These are phyloP conservation scores for Glycyrrhiza uralensis DNA, from an alignment of 306 rosid genomes.

Conservation along the genomic window DNA sequence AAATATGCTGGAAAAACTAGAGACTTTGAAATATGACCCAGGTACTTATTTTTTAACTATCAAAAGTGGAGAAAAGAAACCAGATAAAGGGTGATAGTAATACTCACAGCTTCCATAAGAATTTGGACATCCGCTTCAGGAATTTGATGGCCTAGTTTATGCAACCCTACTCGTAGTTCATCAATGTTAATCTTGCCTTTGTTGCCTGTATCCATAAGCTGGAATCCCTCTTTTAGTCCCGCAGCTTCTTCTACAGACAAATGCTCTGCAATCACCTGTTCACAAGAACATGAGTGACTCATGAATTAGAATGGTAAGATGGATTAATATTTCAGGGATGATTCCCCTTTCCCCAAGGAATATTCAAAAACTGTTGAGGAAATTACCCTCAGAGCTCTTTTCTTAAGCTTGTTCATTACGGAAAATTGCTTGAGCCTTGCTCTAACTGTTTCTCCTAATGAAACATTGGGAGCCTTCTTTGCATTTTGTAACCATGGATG, in stretches of 20 bases:
- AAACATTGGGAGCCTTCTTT: constrained; percentile 90
- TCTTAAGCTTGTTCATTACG: constrained; percentile 98
- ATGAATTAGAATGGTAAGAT: background rate
- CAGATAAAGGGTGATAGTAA: constrained; percentile 8
- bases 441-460: constrained; percentile 87
- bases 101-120: constrained; percentile 95
- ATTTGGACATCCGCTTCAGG: constrained; percentile 70
- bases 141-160: constrained; percentile 79
- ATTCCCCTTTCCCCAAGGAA: constrained; percentile 9
- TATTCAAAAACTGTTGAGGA: constrained; percentile 19
- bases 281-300: background rate
- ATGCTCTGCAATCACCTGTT: constrained; percentile 94
- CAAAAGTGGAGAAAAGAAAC: background rate
- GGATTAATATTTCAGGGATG: background rate
- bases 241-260: constrained; percentile 92
- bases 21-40: background rate
- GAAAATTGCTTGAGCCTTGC: constrained; percentile 96
- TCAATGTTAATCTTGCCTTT: constrained; percentile 76
- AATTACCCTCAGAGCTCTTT: constrained; percentile 88
- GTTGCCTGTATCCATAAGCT: constrained; percentile 66
- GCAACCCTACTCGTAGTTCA: constrained; percentile 79
- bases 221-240: constrained; percentile 77
- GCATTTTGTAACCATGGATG: constrained; percentile 94
- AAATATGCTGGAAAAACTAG: background rate
- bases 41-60: background rate